These are phyloP conservation scores for Boechera divaricarpa DNA, from an alignment of 345 rosid species.

Conservation along the genomic window DNA sequence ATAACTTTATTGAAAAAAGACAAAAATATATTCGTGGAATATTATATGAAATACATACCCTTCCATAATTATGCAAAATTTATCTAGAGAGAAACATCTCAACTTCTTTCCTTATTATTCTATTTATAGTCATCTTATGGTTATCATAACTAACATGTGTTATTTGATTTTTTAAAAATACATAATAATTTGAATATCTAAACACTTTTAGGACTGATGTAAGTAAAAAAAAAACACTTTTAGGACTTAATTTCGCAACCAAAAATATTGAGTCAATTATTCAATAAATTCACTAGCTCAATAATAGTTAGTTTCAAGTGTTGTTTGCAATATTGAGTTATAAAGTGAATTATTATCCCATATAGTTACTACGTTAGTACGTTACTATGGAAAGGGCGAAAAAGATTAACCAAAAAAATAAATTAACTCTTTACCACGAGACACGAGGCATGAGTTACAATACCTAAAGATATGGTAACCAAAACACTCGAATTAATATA, in stretches of 20 bases:
- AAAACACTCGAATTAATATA: conserved; percentile 14
- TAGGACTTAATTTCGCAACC: not conserved
- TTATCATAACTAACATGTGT: conserved; percentile 14
- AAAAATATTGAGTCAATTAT: not conserved
- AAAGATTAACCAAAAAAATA: not conserved
- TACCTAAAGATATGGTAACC: conserved; percentile 12
- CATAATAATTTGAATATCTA: not conserved
- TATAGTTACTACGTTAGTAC: not conserved
- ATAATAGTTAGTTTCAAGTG: not conserved
- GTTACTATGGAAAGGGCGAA: not conserved
- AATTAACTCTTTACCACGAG: not conserved
- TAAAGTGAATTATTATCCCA: not conserved
- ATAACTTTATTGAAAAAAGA: conserved; percentile 65
- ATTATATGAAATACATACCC: conserved; percentile 23
- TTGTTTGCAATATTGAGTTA: conserved; percentile 12
- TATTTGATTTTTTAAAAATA: not conserved
- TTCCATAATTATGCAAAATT: conserved; percentile 25
- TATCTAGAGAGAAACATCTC: conserved; percentile 2
- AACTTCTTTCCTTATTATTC: not conserved
- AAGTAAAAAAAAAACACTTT: not conserved
- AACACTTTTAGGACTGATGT: not conserved
- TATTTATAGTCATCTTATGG: conserved; percentile 8
- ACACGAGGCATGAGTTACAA: conserved; percentile 9
- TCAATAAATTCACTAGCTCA: not conserved
- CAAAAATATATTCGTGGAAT: conserved; percentile 39